phyloP scores from a whole-genome alignment of 2,329 filamentous ascomycete species.

The Fusarium sp. region DNA sequence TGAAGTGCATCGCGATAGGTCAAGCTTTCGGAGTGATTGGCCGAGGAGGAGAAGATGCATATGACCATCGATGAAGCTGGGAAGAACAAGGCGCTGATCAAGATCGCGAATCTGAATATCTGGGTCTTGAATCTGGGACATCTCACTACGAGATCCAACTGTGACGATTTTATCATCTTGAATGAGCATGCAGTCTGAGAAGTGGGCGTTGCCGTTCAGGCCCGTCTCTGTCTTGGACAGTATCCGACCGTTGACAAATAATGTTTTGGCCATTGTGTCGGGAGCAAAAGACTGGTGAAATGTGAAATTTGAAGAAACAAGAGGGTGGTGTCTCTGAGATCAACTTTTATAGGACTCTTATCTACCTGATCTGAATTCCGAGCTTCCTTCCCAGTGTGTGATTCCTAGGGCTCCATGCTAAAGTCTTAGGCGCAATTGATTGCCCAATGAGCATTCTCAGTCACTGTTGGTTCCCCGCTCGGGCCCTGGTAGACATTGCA shows the following conservation, averaged over 20 bases:
- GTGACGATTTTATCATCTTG: constrained; percentile 43
- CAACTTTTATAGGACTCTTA: not conserved
- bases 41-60: constrained; percentile 64
- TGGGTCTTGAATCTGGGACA: not conserved
- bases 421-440: fast-evolving
- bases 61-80: constrained; percentile 66
- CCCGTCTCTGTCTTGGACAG: constrained; percentile 20
- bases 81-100: constrained; percentile 53
- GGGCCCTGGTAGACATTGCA: too few species aligned
- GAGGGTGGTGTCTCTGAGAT: not conserved
- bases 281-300: fast-evolving
- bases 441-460: not conserved
- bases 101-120: constrained; percentile 33
- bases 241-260: constrained; percentile 39
- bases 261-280: not conserved
- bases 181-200: constrained; percentile 44
- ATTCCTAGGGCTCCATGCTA: not conserved
- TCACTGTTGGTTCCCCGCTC: not conserved
- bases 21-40: constrained; percentile 61
- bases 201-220: constrained; percentile 30
- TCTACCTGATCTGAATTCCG: not conserved
- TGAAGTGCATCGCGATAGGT: constrained; percentile 56
- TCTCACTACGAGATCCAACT: constrained; percentile 42
- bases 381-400: not conserved
- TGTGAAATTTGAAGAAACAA: not conserved